These are phyloP conservation scores for Heterobasidion parviporum DNA, from an alignment of 1,284 basidiomycete species.

Conservation along the genomic window DNA sequence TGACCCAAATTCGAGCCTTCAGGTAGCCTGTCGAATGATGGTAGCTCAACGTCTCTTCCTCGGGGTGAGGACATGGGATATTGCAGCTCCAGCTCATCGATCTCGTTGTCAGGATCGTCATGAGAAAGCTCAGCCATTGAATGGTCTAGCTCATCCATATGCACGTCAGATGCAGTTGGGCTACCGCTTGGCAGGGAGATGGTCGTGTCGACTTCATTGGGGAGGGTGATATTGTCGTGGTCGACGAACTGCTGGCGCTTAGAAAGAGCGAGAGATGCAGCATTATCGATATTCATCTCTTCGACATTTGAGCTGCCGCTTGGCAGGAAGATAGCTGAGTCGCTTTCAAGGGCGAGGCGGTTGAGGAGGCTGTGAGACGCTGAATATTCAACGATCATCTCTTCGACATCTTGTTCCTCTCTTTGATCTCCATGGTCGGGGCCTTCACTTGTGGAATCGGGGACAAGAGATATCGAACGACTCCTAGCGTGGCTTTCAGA, in stretches of 20 bases:
- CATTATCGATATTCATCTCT: too few species aligned
- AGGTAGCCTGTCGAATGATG: too few species aligned
- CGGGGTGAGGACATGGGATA: too few species aligned
- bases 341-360: too few species aligned
- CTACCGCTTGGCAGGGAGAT: not conserved
- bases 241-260: too few species aligned
- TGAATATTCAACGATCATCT: constrained; percentile 6
- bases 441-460: not conserved
- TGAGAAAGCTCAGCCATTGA: not conserved
- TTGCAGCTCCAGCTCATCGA: not conserved
- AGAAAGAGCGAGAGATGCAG: too few species aligned
- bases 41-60: too few species aligned
- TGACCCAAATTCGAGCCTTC: too few species aligned
- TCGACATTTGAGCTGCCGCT: too few species aligned
- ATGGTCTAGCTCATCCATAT: not conserved
- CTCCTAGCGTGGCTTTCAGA: not conserved
- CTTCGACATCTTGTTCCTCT: constrained; percentile 17
- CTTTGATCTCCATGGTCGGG: constrained; percentile 11
- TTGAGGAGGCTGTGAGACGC: too few species aligned
- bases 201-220: not conserved
- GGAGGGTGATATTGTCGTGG: too few species aligned
- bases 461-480: not conserved
- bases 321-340: too few species aligned
- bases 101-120: not conserved
- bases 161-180: not conserved